Base-by-base conservation (phyloP, 1,284 basidiomycete genomes). In the Albatrellus sp. region DNA sequence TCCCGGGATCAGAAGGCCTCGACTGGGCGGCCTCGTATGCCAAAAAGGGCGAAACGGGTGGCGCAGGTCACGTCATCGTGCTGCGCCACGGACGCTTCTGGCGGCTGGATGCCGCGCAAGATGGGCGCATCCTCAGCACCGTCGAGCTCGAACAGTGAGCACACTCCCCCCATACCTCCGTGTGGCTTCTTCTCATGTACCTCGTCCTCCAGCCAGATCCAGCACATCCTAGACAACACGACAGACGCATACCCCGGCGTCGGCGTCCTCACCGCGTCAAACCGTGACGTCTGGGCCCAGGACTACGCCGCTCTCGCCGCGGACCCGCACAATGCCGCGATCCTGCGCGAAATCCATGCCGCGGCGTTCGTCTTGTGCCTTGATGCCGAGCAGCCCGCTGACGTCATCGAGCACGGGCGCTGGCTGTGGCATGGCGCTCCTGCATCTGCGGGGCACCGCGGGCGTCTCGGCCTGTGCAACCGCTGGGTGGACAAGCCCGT, bases 211-310 rank as follows among this genome's bases (percentile, higher is more conserved):
- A 89, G 83, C 39, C 85, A 89, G 57, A 73, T 93, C 29, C 68
- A 85, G 51, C 60, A 78, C 51, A 83, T 93, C 49, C 79, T 86
- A 48, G 72, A 80, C 42, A 71, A 79, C 53, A 77, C 78, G 12
- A 63, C 60, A 2, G 56, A 68, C n/a, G 72, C 74, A 49, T 75
- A 77, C 51, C 80, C 81, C 11, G 80, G 77, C 13, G 75, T 93
- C 33, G 90, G 90, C 20, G 70, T 82, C 4, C 62, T 94, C 46
- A 77, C 86, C 0, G 76, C 85, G 5, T 76, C 77, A 39, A 81
- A 90, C 56, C 77, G 90, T 37, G 89, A 93, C 64, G 57, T 73
- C 37, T 94, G 90, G 90, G 78, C 88, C 7, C 80, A 86, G 75
- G 80, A 87, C 55, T 83, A 86, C 56, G 62, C 67, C 19, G 66